Conservation (phyloP, 2,329 filamentous ascomycete species). For the Phialocephala sp. region DNA sequence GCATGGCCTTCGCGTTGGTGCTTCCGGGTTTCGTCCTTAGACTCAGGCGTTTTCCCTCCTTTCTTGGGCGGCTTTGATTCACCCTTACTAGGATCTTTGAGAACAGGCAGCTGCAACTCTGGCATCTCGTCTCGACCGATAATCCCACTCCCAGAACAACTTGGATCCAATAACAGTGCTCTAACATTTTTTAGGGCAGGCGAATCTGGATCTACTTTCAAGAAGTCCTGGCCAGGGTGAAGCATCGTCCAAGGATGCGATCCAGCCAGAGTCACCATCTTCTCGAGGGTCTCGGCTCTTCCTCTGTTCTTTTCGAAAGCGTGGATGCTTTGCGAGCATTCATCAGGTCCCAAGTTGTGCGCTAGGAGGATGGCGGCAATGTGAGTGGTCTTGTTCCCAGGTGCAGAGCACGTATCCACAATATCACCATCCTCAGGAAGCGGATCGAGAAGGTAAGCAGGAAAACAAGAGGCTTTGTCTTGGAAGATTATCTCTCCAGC, state of each 20-base stretch:
- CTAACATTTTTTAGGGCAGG: conserved; percentile 72
- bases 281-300: conserved; percentile 76
- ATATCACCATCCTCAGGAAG: conserved; percentile 71
- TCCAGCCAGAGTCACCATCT: conserved; percentile 83
- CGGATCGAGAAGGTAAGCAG: conserved; percentile 83
- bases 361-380: conserved; percentile 72
- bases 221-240: conserved; percentile 79
- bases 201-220: conserved; percentile 71
- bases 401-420: conserved; percentile 92
- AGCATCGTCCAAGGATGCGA: conserved; percentile 70
- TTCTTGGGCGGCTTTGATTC: conserved; percentile 42
- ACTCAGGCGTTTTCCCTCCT: conserved; percentile 29
- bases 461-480: conserved; percentile 97
- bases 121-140: conserved; percentile 84
- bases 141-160: conserved; percentile 95
- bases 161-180: conserved; percentile 86
- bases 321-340: conserved; percentile 59
- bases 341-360: conserved; percentile 43
- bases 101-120: conserved; percentile 62
- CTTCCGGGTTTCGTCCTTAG: conserved; percentile 36
- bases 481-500: conserved; percentile 85
- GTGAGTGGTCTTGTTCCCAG: conserved; percentile 97
- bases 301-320: conserved; percentile 79
- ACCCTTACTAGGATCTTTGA: conserved; percentile 31
- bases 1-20: conserved; percentile 41